phyloP scores from a whole-genome alignment of 2,329 filamentous ascomycete species.

The Exutisphaerella laricina region DNA sequence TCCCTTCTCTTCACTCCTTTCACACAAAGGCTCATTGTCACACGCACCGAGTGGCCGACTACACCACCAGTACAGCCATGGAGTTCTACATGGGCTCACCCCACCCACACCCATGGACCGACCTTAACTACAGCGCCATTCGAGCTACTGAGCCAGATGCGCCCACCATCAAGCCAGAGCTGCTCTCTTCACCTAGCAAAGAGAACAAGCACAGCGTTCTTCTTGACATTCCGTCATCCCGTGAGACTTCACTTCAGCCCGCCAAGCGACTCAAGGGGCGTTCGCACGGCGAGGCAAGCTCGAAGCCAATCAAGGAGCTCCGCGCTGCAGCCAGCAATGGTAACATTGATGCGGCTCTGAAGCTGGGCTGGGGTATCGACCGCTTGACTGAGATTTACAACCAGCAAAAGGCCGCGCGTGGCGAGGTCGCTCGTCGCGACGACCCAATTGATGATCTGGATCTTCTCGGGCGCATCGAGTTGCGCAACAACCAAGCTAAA shows the following conservation, averaged over 20 bases:
- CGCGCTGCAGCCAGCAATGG: conserved; percentile 10
- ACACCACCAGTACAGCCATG: not conserved
- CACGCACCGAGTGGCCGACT: not conserved
- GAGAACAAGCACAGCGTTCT: not conserved
- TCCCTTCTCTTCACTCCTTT: not conserved
- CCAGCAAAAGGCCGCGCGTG: conserved; percentile 9
- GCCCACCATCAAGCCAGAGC: conserved; percentile 3
- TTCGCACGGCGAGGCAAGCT: conserved; percentile 11
- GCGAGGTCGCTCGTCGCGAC: not conserved
- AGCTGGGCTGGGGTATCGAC: conserved; percentile 18
- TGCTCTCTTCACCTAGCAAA: not conserved
- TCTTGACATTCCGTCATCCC: not conserved
- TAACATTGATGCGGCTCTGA: conserved; percentile 14
- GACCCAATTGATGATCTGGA: conserved; percentile 13
- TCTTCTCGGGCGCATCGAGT: conserved; percentile 10
- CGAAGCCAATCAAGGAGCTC: conserved; percentile 11
- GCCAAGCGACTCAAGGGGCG: conserved; percentile 11
- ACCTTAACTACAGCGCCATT: not conserved
- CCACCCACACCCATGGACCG: not conserved
- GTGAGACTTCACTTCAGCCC: not conserved
- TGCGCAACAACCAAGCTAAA: conserved; percentile 10
- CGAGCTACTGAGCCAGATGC: not conserved
- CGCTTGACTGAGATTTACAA: conserved; percentile 17
- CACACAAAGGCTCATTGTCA: not conserved
- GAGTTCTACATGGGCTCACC: not conserved